Evolutionary conservation across 2,329 filamentous ascomycete species (phyloP).

Genomic region (Hypoxylon sp.): DNA sequence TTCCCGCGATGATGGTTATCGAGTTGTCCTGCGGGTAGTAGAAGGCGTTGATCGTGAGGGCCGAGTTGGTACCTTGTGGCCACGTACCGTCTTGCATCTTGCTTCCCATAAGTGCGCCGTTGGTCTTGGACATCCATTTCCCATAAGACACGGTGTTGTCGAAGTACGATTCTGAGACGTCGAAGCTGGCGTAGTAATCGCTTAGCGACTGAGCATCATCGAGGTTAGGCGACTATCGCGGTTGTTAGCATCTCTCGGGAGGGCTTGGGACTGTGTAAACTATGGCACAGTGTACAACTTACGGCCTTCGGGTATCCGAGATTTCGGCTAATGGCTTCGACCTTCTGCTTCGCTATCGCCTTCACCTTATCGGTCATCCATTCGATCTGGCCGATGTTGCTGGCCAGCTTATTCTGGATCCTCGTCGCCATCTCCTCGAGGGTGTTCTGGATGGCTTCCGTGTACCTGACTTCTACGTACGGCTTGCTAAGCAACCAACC

Average conservation of each 20-base stretch:
- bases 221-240: constrained; percentile 17
- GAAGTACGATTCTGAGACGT: constrained; percentile 28
- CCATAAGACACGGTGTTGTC: constrained; percentile 18
- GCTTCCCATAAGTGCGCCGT: constrained; percentile 2
- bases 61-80: not conserved
- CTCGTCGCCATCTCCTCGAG: constrained; percentile 29
- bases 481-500: constrained; percentile 31
- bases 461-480: constrained; percentile 29
- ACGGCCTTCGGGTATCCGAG: constrained; percentile 32
- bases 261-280: no score
- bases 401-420: constrained; percentile 30
- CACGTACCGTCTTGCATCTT: constrained; percentile 7
- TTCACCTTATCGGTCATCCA: constrained; percentile 39
- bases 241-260: not conserved
- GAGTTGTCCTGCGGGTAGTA: constrained; percentile 26
- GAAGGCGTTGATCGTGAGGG: constrained; percentile 31
- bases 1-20: constrained; percentile 24
- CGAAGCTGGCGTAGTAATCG: constrained; percentile 22
- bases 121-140: constrained; percentile 11
- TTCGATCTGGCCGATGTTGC: constrained; percentile 24
- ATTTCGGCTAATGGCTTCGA: constrained; percentile 29
- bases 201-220: constrained; percentile 18
- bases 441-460: constrained; percentile 25
- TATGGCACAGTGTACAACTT: not conserved
- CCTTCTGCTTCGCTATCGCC: constrained; percentile 34